These are phyloP conservation scores for Beauveria pseudobassiana DNA, from an alignment of 2,329 filamentous ascomycete genomes.

Conservation along the genomic window DNA sequence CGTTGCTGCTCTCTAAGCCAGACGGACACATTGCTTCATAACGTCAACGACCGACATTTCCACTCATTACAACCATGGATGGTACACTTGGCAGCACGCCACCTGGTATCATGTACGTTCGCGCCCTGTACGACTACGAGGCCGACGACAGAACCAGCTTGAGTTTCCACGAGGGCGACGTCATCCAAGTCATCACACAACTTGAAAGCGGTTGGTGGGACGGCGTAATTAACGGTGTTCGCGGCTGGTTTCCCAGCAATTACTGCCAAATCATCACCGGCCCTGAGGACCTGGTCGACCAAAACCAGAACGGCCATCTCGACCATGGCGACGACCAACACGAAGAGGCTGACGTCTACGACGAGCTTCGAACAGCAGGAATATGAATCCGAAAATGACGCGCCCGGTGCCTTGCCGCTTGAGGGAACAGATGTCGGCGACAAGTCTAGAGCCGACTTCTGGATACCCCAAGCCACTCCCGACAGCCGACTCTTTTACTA, in stretches of 20 bases:
- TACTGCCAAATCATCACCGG: conserved; percentile 85
- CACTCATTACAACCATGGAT: conserved; percentile 41
- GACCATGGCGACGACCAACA: conserved; percentile 55
- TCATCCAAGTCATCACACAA: conserved; percentile 97
- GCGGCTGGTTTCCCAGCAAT: conserved; percentile 99
- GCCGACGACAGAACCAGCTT: conserved; percentile 94
- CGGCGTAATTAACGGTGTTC: conserved; percentile 90
- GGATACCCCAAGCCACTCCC: conserved; percentile 94
- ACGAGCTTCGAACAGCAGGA: conserved; percentile 61
- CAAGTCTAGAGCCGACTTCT: conserved; percentile 88
- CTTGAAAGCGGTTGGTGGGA: conserved; percentile 99
- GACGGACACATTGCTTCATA: neutral
- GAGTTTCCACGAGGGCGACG: conserved; percentile 93
- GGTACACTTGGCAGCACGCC: conserved; percentile 52
- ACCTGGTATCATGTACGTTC: conserved; percentile 75
- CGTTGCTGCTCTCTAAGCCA: neutral
- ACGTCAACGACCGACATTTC: conserved; percentile 2
- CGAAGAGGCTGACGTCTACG: conserved; percentile 57
- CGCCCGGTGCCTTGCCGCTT: conserved; percentile 54
- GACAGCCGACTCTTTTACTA: conserved; percentile 95
- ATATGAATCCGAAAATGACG: conserved; percentile 51
- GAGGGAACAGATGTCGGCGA: conserved; percentile 56
- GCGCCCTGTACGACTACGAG: conserved; percentile 95
- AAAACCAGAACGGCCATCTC: conserved; percentile 45
- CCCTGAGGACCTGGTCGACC: conserved; percentile 63